These are phyloP conservation scores for Malassezia brasiliensis DNA, from an alignment of 1,284 basidiomycete genomes.

Conservation along the genomic window DNA sequence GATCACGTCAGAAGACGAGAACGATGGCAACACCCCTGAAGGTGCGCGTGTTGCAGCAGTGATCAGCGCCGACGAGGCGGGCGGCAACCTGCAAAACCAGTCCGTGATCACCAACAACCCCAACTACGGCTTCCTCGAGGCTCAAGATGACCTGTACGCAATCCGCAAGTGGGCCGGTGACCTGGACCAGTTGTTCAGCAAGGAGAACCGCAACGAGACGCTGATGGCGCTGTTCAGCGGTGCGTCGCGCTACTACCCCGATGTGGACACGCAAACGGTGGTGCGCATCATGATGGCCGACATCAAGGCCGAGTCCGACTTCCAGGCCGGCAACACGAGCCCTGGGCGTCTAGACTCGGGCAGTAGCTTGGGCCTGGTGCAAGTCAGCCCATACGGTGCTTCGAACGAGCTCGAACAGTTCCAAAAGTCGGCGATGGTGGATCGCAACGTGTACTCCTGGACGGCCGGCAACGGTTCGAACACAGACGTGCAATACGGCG, in stretches of 20 bases:
- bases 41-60: conserved; percentile 3
- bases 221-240: conserved; percentile 38
- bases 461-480: conserved; percentile 10
- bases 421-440: conserved; percentile 23
- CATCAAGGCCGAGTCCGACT: conserved; percentile 44
- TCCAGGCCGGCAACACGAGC: conserved; percentile 20
- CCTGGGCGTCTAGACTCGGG: conserved; percentile 37
- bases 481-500: conserved; percentile 11
- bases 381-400: conserved; percentile 31
- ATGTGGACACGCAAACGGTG: conserved; percentile 31
- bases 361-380: conserved; percentile 35
- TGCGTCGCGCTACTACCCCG: conserved; percentile 41
- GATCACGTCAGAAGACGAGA: not conserved
- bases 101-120: conserved; percentile 27
- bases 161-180: conserved; percentile 42
- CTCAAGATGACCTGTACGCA: conserved; percentile 31
- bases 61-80: conserved; percentile 5
- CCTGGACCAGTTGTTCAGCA: conserved; percentile 22
- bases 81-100: conserved; percentile 18
- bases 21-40: not conserved
- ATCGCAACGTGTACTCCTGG: conserved; percentile 29
- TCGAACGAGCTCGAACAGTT: conserved; percentile 30
- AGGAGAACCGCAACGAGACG: conserved; percentile 32
- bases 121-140: conserved; percentile 28
- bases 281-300: conserved; percentile 37